Evolutionary conservation across 495 filamentous ascomycete species (phyloP), one percentile per base, ranked within the genome.

Genomic region (Glonium stellatum): DNA sequence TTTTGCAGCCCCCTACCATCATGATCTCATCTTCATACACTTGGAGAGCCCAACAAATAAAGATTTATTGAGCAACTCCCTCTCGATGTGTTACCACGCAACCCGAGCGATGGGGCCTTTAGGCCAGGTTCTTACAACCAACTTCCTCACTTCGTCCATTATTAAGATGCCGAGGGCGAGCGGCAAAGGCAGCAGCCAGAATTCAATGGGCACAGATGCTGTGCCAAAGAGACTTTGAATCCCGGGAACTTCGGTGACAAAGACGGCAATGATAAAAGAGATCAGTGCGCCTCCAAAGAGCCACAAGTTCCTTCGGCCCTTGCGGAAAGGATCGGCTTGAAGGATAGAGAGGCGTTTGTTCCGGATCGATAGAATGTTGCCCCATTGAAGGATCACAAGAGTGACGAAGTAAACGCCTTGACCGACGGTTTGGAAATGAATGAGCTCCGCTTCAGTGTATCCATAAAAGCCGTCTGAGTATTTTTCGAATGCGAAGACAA

Each of bases 81-180:
- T 44, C 39, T 11, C 12, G 13, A 44, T 44, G 13, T 44, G 39
- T 44, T 71, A 81, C 79, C 79, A 81, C 11, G 79, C 71, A 47
- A 73, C 65, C 63, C 69, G 70, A 3, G 79, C 78, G 9, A 79
- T 47, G 4, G 66, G 54, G 0, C 77, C 72, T 42, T 69, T 67
- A 8, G 78, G 78, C 60, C 74, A 80, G 34, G 67, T 46, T 21
- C 78, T 66, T 3, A 80, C 78, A n/a, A 71, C 22, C 51, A 75
- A 59, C 66, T 80, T 80, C 49, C 77, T 64, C 23, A 76, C 54
- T 73, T 82, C 79, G 63, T 82, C 78, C 73, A 78, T 73, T 34
- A 70, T 57, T 19, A 82, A 66, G 10, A 82, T 72, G 5, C 77
- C 80, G 36, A 80, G 47, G 13, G 75, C 79, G 53, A 81, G 63